Percentiles rank a stretch among this genome's conserved stretches.
phyloP scores from a whole-genome alignment of 169 alveolate genomes.

The Plasmodium fragile region DNA sequence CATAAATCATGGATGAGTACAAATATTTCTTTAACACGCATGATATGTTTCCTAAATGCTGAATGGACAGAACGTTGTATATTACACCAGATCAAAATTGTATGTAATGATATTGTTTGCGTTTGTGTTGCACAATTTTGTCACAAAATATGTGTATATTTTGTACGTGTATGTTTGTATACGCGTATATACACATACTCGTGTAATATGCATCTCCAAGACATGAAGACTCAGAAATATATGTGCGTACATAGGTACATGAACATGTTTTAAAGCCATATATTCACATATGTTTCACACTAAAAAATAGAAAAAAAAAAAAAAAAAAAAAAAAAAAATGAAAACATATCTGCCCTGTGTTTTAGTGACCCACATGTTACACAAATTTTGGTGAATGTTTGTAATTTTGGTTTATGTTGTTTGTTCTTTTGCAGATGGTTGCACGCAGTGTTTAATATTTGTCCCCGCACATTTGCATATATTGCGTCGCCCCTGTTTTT shows the following conservation, averaged over 20 bases:
- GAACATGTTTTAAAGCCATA: background rate
- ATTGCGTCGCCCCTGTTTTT: background rate
- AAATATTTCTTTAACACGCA: conserved; percentile 42
- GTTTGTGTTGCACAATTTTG: conserved; percentile 30
- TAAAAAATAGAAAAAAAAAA: conserved; percentile 11
- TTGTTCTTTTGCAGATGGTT: conserved; percentile 30
- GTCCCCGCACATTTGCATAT: background rate
- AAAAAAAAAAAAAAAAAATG: conserved; percentile 7
- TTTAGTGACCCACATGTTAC: conserved; percentile 1
- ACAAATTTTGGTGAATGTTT: background rate
- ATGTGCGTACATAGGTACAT: conserved; percentile 15
- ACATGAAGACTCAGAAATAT: conserved; percentile 13
- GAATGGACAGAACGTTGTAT: conserved; percentile 25
- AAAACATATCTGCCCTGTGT: conserved; percentile 27
- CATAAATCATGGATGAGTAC: conserved; percentile 29
- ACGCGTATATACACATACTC: background rate
- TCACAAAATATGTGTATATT: conserved; percentile 13
- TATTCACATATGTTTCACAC: conserved; percentile 9
- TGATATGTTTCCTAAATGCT: conserved; percentile 23
- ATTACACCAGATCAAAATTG: conserved; percentile 24
- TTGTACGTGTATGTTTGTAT: background rate
- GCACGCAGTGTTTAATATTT: conserved; percentile 15
- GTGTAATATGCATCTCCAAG: conserved; percentile 44
- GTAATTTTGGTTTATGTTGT: conserved; percentile 37
- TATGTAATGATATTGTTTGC: conserved; percentile 34